These are phyloP conservation scores for Tothia fuscella DNA, from an alignment of 2,329 filamentous ascomycete genomes.

Conservation along the genomic window DNA sequence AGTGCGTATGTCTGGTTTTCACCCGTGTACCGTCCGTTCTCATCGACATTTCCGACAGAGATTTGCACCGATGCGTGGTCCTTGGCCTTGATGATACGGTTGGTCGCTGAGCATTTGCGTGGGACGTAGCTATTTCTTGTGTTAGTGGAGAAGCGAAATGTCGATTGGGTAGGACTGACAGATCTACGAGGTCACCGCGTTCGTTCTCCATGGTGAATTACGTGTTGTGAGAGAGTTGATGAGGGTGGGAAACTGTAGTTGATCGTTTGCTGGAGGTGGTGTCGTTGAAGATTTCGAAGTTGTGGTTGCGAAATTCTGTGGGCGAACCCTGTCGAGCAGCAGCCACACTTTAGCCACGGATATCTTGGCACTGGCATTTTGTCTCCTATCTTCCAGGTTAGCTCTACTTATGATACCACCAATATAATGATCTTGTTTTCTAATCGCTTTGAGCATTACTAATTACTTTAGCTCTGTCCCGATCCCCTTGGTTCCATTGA, in stretches of 20 bases:
- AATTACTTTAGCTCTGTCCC: too few species aligned
- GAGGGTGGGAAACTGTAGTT: constrained; percentile 60
- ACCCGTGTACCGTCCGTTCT: constrained; percentile 93
- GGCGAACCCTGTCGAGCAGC: too few species aligned
- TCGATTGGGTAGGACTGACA: constrained; percentile 46
- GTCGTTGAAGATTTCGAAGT: constrained; percentile 1
- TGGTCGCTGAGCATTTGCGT: constrained; percentile 97
- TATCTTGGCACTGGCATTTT: neutral
- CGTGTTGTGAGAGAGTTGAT: constrained; percentile 23
- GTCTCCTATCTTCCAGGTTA: too few species aligned
- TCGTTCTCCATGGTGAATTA: constrained; percentile 95
- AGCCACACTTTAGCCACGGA: neutral
- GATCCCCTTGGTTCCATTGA: too few species aligned
- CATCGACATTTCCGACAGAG: constrained; percentile 94
- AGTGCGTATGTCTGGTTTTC: constrained; percentile 97
- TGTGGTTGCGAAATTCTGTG: neutral
- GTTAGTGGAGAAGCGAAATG: constrained; percentile 11
- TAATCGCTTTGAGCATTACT: too few species aligned
- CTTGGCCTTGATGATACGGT: constrained; percentile 99
- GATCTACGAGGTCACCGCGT: constrained; percentile 98
- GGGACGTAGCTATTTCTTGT: constrained; percentile 61
- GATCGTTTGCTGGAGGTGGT: constrained; percentile 18
- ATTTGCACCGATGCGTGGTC: constrained; percentile 98
- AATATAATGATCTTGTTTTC: too few species aligned
- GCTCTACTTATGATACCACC: too few species aligned